Evolutionary conservation across 192 early-diverging fungal species (phyloP).

Genomic region (Gaertneriomyces sp.): DNA sequence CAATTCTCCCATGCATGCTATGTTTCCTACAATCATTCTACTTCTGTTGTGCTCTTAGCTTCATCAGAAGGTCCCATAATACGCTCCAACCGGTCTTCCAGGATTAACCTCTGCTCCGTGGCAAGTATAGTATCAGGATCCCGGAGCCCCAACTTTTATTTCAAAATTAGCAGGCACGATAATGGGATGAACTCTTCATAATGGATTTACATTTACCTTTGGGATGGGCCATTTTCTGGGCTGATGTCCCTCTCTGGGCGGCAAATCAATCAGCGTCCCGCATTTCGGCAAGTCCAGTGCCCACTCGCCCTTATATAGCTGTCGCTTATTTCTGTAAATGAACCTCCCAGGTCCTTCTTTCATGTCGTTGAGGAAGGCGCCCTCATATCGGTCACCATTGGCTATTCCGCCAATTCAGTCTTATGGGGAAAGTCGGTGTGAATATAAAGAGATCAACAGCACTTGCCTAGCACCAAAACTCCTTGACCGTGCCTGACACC

Average conservation of each 20-base stretch:
- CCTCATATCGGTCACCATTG: conserved; percentile 59
- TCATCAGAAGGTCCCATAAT: conserved; percentile 22
- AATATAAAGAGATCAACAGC: not conserved
- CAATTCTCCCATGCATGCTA: too few relatives aligned
- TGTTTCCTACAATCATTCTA: too few relatives aligned
- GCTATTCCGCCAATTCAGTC: conserved; percentile 24
- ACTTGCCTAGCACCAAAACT: conserved; percentile 44
- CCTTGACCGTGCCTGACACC: conserved; percentile 59
- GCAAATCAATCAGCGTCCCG: conserved; percentile 51
- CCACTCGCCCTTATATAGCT: conserved; percentile 61
- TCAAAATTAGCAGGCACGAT: too few relatives aligned
- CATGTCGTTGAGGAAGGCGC: conserved; percentile 55
- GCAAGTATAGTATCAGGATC: conserved; percentile 34
- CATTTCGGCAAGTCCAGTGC: conserved; percentile 51
- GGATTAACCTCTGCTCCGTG: conserved; percentile 30
- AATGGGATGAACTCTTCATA: not conserved
- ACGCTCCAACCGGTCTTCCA: conserved; percentile 33
- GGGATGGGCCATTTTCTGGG: conserved; percentile 42
- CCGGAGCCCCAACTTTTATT: conserved; percentile 33
- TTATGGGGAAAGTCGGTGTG: not conserved
- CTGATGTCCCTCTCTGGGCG: conserved; percentile 33
- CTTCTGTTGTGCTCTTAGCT: too few relatives aligned
- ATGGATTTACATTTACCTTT: conserved; percentile 25
- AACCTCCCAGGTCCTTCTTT: conserved; percentile 63
- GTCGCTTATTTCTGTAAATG: conserved; percentile 52